Evolutionary conservation across 805 yeast genomes (phyloP).

Genomic region (Starmerella vaccinii): DNA sequence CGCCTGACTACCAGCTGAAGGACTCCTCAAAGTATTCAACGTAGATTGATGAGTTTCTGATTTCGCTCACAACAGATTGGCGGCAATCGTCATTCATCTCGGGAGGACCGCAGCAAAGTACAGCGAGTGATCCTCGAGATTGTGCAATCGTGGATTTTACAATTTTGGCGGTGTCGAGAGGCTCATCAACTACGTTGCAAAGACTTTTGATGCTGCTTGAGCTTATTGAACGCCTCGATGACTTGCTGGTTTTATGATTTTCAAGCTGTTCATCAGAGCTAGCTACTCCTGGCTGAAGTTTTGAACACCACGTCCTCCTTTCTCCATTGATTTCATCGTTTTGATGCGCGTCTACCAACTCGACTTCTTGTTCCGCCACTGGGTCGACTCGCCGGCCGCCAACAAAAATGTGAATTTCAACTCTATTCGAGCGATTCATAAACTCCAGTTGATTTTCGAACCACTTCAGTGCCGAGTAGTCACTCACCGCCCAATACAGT

Average conservation of each 20-base stretch:
- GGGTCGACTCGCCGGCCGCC: slow-evolving; percentile 1
- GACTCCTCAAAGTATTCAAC: slow-evolving; percentile 61
- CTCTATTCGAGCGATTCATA: slow-evolving; percentile 21
- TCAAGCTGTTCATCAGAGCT: too few species aligned
- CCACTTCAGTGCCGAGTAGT: slow-evolving; percentile 42
- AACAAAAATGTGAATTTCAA: slow-evolving; percentile 10
- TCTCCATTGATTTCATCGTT: too few species aligned
- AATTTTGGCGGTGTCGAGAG: slow-evolving; percentile 20
- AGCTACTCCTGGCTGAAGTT: too few species aligned
- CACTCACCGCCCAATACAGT: slow-evolving; percentile 57
- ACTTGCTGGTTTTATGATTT: too few species aligned
- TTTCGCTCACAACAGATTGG: slow-evolving; percentile 35
- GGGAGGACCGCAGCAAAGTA: slow-evolving; percentile 58
- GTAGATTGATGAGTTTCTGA: slow-evolving; percentile 36
- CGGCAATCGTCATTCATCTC: slow-evolving; percentile 49
- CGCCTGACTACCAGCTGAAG: slow-evolving; percentile 46
- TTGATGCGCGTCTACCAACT: too few species aligned
- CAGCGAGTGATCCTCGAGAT: slow-evolving; percentile 39
- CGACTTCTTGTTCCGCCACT: not conserved
- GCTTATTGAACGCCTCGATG: too few species aligned
- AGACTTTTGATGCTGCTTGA: too few species aligned
- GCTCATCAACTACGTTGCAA: too few species aligned
- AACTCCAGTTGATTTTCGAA: slow-evolving; percentile 36
- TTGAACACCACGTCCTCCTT: too few species aligned
- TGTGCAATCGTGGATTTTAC: slow-evolving; percentile 33